Conservation (phyloP, 768 basidiomycete genomes). For the Tylopilus subfusipes region DNA sequence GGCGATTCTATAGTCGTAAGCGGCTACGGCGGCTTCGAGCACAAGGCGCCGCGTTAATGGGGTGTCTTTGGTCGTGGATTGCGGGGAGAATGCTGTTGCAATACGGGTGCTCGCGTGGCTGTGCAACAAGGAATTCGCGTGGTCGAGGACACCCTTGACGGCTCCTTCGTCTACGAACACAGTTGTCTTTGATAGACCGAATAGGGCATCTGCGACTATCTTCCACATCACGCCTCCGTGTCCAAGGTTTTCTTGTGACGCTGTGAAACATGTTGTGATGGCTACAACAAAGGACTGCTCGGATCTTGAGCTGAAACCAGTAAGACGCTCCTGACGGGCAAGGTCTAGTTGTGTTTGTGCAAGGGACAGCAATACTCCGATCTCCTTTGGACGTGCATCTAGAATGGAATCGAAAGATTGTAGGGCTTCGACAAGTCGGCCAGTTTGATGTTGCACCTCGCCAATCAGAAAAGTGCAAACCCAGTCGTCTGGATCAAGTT, state of each 20-base stretch:
- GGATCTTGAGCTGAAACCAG: slow-evolving; percentile 74
- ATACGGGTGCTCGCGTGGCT: slow-evolving; percentile 42
- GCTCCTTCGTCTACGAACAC: slow-evolving; percentile 44
- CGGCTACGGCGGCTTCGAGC: slow-evolving; percentile 51
- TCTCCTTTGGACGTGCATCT: slow-evolving; percentile 54
- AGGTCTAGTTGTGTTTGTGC: slow-evolving; percentile 69
- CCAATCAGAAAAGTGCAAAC: slow-evolving; percentile 78
- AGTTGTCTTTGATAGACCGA: slow-evolving; percentile 55
- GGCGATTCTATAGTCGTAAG: slow-evolving; percentile 59
- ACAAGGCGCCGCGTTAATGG: slow-evolving; percentile 35
- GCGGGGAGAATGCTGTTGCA: slow-evolving; percentile 36
- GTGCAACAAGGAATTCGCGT: slow-evolving; percentile 38
- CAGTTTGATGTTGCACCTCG: slow-evolving; percentile 76
- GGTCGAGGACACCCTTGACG: slow-evolving; percentile 34
- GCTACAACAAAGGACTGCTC: slow-evolving; percentile 67
- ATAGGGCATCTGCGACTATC: slow-evolving; percentile 68
- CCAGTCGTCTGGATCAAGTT: slow-evolving; percentile 79
- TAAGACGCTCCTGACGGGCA: slow-evolving; percentile 58
- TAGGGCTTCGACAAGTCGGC: slow-evolving; percentile 75
- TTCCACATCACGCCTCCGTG: slow-evolving; percentile 84
- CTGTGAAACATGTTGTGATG: slow-evolving; percentile 47
- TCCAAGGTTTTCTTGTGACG: slow-evolving; percentile 51
- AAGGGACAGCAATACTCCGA: slow-evolving; percentile 68
- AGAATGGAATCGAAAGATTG: slow-evolving; percentile 57
- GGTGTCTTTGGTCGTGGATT: slow-evolving; percentile 21